phyloP scores from a whole-genome alignment of 192 early-diverging fungal species.

The Spinellus fusiger region DNA sequence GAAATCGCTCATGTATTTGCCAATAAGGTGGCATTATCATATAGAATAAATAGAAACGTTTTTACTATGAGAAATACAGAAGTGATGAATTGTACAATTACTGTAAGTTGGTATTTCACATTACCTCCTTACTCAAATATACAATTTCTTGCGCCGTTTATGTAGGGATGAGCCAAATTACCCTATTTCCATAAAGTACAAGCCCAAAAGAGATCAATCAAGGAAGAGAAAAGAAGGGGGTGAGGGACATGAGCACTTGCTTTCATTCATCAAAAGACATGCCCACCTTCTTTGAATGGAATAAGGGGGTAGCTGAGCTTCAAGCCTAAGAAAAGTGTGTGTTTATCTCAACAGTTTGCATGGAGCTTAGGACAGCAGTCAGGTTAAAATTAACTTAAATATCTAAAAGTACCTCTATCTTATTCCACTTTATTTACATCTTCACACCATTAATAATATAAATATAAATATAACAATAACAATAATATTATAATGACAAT shows the following conservation, averaged over 20 bases:
- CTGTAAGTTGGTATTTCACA: no score
- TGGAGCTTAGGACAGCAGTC: not conserved
- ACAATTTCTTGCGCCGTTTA: not conserved
- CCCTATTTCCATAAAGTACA: not conserved
- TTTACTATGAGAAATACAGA: no score
- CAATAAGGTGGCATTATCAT: no score
- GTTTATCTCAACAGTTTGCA: not conserved
- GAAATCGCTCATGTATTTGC: no score
- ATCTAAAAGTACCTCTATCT: not conserved
- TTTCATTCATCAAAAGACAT: not conserved
- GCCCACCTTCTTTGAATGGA: not conserved
- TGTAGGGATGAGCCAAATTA: not conserved
- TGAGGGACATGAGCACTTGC: not conserved
- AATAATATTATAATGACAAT: no score
- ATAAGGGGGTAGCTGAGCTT: not conserved
- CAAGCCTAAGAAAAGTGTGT: not conserved
- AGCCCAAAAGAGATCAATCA: no score
- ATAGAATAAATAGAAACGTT: no score
- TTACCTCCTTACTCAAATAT: no score
- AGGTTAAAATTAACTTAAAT: not conserved
- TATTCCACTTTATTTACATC: not conserved
- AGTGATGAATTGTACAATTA: no score
- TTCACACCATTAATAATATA: not conserved
- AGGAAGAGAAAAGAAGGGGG: no score
- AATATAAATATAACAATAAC: not conserved